phyloP scores from a whole-genome alignment of 495 filamentous ascomycete species.

The Annulohypoxylon stygium region DNA sequence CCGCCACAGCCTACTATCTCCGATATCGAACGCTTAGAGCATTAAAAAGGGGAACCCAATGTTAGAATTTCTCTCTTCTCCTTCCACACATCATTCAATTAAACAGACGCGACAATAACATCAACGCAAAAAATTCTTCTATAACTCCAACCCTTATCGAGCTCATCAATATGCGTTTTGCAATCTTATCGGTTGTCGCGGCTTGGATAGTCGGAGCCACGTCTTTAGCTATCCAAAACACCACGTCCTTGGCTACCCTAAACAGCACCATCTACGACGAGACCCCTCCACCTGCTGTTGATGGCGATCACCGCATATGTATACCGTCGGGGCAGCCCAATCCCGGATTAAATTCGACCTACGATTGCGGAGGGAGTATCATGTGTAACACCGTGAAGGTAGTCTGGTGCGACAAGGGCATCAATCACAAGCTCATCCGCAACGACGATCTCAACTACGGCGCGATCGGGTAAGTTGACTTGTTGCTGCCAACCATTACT shows the following conservation, averaged over 20 bases:
- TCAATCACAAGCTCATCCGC: slow-evolving; percentile 24
- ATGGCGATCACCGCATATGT: neutral
- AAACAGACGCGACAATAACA: neutral
- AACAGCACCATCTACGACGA: neutral
- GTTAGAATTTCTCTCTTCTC: too few relatives aligned
- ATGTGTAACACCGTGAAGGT: slow-evolving; percentile 32
- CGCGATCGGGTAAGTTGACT: slow-evolving; percentile 16
- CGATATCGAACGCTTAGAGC: too few relatives aligned
- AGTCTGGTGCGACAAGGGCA: slow-evolving; percentile 24
- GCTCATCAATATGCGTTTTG: slow-evolving; percentile 28
- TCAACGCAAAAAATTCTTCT: neutral
- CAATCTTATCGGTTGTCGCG: neutral
- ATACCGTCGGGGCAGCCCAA: neutral
- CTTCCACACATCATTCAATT: neutral
- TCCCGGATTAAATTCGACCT: neutral
- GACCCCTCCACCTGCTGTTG: neutral
- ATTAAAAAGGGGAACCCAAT: neutral
- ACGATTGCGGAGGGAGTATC: slow-evolving; percentile 38
- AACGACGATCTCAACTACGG: slow-evolving; percentile 33
- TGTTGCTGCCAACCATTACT: neutral
- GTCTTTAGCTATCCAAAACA: neutral
- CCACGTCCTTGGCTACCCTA: too few relatives aligned
- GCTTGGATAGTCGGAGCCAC: neutral
- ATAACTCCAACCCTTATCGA: neutral
- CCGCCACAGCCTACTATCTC: too few relatives aligned